Percentiles rank a stretch among this genome's conserved stretches.
Evolutionary conservation across 2,329 filamentous ascomycete species (phyloP).

Genomic region (Graphiopsis chlorocephala): DNA sequence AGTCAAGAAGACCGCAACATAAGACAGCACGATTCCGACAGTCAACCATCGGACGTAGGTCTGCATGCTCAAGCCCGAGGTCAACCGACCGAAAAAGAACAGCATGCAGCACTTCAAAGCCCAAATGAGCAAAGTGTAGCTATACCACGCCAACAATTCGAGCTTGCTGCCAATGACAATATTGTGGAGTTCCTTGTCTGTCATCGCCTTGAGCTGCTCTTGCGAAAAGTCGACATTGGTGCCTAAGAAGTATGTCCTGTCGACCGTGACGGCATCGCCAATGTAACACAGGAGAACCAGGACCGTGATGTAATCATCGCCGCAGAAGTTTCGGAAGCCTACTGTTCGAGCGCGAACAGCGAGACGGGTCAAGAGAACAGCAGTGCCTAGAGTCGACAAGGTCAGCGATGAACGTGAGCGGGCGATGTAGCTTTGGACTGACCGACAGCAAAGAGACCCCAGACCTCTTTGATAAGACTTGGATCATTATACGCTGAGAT

Average conservation of each 20-base stretch:
- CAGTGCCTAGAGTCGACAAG: constrained; percentile 2
- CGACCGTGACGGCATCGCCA: constrained; percentile 37
- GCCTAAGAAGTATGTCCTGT: constrained; percentile 32
- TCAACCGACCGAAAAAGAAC: constrained; percentile 34
- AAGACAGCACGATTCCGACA: constrained; percentile 29
- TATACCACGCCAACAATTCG: constrained; percentile 41
- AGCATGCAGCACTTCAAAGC: constrained; percentile 27
- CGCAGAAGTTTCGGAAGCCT: constrained; percentile 37
- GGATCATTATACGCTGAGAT: constrained; percentile 21
- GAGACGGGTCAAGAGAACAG: constrained; percentile 35
- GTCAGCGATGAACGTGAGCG: neutral
- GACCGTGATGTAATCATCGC: constrained; percentile 41
- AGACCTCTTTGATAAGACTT: constrained; percentile 24
- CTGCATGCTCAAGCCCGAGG: constrained; percentile 34
- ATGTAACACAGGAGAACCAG: constrained; percentile 37
- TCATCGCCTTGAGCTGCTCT: constrained; percentile 27
- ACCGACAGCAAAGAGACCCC: constrained; percentile 34
- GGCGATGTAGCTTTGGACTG: neutral
- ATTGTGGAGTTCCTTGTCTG: constrained; percentile 29
- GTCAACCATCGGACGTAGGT: constrained; percentile 33
- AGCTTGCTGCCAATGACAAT: constrained; percentile 37
- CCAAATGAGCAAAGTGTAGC: constrained; percentile 23
- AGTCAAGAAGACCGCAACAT: constrained; percentile 34
- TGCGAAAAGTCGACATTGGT: constrained; percentile 31
- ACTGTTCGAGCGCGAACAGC: constrained; percentile 39